phyloP scores from a whole-genome alignment of 345 rosid species.

The Clausena lansium region DNA sequence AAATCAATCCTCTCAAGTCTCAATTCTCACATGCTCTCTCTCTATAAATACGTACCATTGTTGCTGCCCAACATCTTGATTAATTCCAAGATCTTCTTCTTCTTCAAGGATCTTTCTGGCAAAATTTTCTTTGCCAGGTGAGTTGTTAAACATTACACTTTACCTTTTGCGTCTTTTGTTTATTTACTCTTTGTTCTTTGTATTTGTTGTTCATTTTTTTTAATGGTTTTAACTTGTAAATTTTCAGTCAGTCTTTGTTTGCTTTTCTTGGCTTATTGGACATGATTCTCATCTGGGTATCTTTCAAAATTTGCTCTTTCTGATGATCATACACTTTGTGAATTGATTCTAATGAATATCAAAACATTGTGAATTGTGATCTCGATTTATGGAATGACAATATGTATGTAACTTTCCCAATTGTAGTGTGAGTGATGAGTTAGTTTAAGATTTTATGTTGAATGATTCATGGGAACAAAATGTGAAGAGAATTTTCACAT shows the following conservation, averaged over 20 bases:
- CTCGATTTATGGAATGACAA: neutral
- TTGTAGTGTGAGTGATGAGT: neutral
- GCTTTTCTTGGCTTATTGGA: neutral
- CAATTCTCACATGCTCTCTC: neutral
- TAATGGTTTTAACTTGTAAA: neutral
- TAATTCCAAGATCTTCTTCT: slow-evolving; percentile 8
- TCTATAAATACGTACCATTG: neutral
- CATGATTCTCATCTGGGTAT: slow-evolving; percentile 4
- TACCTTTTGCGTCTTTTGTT: neutral
- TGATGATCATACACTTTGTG: neutral
- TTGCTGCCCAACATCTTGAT: neutral
- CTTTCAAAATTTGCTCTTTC: neutral
- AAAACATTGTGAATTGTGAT: neutral
- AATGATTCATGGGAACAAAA: slow-evolving; percentile 3
- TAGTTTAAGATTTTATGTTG: neutral
- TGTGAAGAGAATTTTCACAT: neutral
- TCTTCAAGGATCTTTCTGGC: neutral
- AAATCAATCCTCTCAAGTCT: neutral
- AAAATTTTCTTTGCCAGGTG: neutral
- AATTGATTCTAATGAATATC: neutral
- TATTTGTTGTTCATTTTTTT: neutral
- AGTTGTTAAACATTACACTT: neutral
- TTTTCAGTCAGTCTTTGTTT: neutral
- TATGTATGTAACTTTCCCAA: neutral
- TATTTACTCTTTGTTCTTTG: neutral